phyloP scores from a whole-genome alignment of 1,139 yeast species.

The Lodderomyces theae region DNA sequence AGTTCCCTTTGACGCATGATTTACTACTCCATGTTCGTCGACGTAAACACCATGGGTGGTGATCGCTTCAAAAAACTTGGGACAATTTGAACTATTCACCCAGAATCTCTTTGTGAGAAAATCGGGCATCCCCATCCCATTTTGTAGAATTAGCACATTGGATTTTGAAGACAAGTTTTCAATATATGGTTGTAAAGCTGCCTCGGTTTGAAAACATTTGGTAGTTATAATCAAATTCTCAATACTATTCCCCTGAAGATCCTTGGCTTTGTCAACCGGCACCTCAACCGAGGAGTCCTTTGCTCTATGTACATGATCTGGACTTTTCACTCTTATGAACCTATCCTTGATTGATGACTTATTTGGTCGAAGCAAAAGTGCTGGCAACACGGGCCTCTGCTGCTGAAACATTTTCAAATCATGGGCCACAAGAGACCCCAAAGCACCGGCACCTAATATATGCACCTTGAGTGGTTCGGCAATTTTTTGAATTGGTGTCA shows the following conservation, averaged over 20 bases:
- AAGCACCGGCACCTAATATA: constrained; percentile 45
- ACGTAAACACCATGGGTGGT: constrained; percentile 77
- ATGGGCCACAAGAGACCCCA: constrained; percentile 40
- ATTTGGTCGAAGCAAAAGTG: constrained; percentile 7
- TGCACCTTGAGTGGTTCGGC: constrained; percentile 18
- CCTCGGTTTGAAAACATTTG: constrained; percentile 55
- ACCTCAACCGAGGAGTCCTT: background rate
- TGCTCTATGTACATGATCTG: background rate
- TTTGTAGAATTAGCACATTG: constrained; percentile 67
- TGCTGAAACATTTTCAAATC: constrained; percentile 29
- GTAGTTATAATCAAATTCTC: constrained; percentile 60
- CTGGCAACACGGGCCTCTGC: constrained; percentile 21
- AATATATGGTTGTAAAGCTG: constrained; percentile 46
- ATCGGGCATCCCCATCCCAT: constrained; percentile 71
- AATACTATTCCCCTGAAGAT: constrained; percentile 21
- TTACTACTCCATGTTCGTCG: constrained; percentile 41
- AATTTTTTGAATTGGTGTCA: background rate
- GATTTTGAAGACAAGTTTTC: constrained; percentile 42
- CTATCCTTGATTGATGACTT: background rate
- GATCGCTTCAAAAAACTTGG: constrained; percentile 68
- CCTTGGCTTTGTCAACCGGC: background rate
- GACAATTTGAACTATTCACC: constrained; percentile 29
- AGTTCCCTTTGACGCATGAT: constrained; percentile 69
- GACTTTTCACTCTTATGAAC: background rate
- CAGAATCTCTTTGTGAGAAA: constrained; percentile 43